Percentiles rank a stretch among this genome's conserved stretches.
phyloP scores from a whole-genome alignment of 257 asterid species.

The Scutellaria galericulata region DNA sequence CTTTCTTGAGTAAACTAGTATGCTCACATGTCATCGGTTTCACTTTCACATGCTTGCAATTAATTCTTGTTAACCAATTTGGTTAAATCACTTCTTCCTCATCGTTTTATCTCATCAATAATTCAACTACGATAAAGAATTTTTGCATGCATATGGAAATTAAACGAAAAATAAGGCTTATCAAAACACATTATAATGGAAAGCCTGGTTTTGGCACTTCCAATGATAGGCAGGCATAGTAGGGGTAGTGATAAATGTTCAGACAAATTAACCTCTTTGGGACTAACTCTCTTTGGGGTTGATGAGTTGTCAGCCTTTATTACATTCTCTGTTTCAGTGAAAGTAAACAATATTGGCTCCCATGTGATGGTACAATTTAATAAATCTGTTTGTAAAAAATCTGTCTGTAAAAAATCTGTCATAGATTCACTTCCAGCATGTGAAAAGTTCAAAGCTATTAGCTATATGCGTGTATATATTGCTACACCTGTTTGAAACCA shows the following conservation, averaged over 20 bases:
- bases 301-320: conserved; percentile 42
- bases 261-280: neutral
- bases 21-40: no score
- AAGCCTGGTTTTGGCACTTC: conserved; percentile 17
- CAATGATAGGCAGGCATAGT: conserved; percentile 34
- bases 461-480: no score
- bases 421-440: no score
- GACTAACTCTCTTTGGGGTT: conserved; percentile 11
- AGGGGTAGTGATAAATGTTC: neutral
- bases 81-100: conserved; percentile 1
- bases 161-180: neutral
- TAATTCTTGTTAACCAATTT: conserved; percentile 23
- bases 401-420: no score
- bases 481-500: no score
- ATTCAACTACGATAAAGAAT: neutral
- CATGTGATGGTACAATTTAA: conserved; percentile 31
- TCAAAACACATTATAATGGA: neutral
- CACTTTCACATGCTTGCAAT: neutral
- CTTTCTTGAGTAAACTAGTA: no score
- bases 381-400: no score
- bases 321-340: conserved; percentile 17
- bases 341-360: conserved; percentile 27
- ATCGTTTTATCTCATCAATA: conserved; percentile 12
- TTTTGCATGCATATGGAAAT: conserved; percentile 31
- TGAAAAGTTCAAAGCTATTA: no score